Evolutionary conservation across 2,329 filamentous ascomycete species (phyloP).

Genomic region (Calonectria henricotiae): DNA sequence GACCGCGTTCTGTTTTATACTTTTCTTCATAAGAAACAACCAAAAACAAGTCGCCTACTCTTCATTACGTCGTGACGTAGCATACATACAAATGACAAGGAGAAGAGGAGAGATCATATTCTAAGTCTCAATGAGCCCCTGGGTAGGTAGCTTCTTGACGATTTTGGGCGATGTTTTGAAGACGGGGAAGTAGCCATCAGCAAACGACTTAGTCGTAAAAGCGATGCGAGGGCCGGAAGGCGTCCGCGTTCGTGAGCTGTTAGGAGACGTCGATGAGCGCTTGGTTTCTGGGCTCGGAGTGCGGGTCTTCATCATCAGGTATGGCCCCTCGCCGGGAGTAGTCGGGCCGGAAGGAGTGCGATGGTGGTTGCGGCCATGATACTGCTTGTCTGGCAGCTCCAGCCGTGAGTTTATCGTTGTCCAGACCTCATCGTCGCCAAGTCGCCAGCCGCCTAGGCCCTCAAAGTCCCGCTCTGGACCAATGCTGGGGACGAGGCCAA

Average conservation of each 20-base stretch:
- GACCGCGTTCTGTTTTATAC: slow-evolving; percentile 28
- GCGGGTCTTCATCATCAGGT: slow-evolving; percentile 64
- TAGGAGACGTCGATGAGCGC: slow-evolving; percentile 57
- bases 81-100: slow-evolving; percentile 38
- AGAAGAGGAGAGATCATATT: neutral
- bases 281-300: slow-evolving; percentile 57
- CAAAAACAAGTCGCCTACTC: neutral
- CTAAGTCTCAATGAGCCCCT: slow-evolving; percentile 46
- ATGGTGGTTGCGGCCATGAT: slow-evolving; percentile 61
- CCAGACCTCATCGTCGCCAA: slow-evolving; percentile 67
- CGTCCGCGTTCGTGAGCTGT: slow-evolving; percentile 67
- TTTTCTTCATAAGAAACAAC: neutral
- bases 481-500: slow-evolving; percentile 65
- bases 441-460: slow-evolving; percentile 73
- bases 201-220: slow-evolving; percentile 49
- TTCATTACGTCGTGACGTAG: slow-evolving; percentile 45
- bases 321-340: slow-evolving; percentile 61
- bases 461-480: slow-evolving; percentile 73
- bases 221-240: slow-evolving; percentile 61
- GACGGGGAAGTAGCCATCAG: slow-evolving; percentile 64
- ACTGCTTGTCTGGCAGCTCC: slow-evolving; percentile 65
- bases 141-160: slow-evolving; percentile 52
- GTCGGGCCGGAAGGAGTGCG: slow-evolving; percentile 62
- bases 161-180: slow-evolving; percentile 55
- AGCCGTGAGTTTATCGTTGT: slow-evolving; percentile 69